phyloP scores from a whole-genome alignment of 495 filamentous ascomycete species.

The Cetradonia linearis region DNA sequence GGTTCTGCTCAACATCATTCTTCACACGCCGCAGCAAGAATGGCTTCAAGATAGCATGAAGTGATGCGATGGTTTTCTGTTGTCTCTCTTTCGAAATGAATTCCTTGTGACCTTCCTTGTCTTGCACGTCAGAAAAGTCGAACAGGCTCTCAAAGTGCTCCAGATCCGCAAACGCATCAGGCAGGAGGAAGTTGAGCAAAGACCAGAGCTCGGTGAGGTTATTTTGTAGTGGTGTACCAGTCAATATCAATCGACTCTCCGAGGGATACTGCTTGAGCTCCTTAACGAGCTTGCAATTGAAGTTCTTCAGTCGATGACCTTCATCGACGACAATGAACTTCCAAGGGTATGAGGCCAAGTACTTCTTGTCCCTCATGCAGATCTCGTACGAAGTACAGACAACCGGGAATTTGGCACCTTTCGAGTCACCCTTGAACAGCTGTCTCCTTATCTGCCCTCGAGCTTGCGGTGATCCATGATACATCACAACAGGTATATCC shows the following conservation, averaged over 20 bases:
- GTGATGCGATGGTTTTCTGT: slow-evolving; percentile 71
- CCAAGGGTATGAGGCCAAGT: slow-evolving; percentile 74
- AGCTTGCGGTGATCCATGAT: slow-evolving; percentile 71
- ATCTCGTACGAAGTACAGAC: slow-evolving; percentile 94
- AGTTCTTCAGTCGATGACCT: slow-evolving; percentile 94
- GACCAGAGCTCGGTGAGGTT: slow-evolving; percentile 96
- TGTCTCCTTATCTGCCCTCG: slow-evolving; percentile 59
- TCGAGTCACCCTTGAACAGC: slow-evolving; percentile 44
- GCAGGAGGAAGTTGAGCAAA: slow-evolving; percentile 83
- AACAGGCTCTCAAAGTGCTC: slow-evolving; percentile 91
- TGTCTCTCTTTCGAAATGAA: slow-evolving; percentile 70
- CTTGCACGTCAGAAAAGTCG: slow-evolving; percentile 81
- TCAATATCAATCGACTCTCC: slow-evolving; percentile 82
- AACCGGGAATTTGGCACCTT: slow-evolving; percentile 66
- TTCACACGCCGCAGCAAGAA: slow-evolving; percentile 84
- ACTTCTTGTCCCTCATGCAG: slow-evolving; percentile 78
- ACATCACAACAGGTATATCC: slow-evolving; percentile 72
- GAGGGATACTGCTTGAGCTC: slow-evolving; percentile 81
- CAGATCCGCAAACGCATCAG: slow-evolving; percentile 81
- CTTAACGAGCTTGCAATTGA: slow-evolving; percentile 82
- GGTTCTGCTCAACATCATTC: slow-evolving; percentile 74
- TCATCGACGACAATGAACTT: slow-evolving; percentile 98
- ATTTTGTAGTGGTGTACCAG: slow-evolving; percentile 91
- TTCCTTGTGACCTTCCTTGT: slow-evolving; percentile 56
- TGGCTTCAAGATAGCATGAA: slow-evolving; percentile 87